These are phyloP conservation scores for Fusarium tanahbumbuense DNA, from an alignment of 2,329 filamentous ascomycete species.

Conservation along the genomic window DNA sequence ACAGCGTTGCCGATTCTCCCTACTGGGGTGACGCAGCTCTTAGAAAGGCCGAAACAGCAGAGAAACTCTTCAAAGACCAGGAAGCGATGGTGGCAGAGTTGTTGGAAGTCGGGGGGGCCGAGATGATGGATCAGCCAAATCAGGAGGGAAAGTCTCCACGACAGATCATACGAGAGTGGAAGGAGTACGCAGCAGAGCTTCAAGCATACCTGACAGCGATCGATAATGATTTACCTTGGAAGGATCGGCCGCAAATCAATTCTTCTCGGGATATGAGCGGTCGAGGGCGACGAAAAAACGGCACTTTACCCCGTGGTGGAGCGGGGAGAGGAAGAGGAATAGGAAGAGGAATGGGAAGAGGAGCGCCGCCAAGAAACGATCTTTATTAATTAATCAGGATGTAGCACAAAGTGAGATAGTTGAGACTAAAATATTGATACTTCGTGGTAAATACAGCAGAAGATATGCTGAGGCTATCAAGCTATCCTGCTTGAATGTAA, in stretches of 20 bases:
- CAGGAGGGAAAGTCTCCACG: neutral
- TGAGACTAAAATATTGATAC: too few species aligned
- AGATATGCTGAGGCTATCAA: too few species aligned
- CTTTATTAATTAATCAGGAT: neutral
- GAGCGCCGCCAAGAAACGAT: accelerated
- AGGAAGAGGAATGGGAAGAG: too few species aligned
- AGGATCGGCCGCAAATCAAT: accelerated
- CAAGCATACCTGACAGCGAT: neutral
- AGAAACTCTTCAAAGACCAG: neutral
- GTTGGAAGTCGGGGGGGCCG: neutral
- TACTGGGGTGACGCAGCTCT: accelerated
- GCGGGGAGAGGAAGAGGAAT: too few species aligned
- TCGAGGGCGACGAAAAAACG: too few species aligned
- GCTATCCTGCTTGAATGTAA: too few species aligned
- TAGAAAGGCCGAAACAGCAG: neutral
- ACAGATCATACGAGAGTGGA: neutral
- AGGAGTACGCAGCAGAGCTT: accelerated
- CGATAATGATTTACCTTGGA: neutral
- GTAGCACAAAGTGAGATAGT: too few species aligned
- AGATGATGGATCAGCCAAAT: neutral
- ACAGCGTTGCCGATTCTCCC: neutral
- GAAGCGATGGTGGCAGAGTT: neutral
- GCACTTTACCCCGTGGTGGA: too few species aligned
- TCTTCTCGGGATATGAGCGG: neutral
- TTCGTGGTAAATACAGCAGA: too few species aligned